These are phyloP conservation scores for Primulina tabacum DNA, from an alignment of 257 asterid species.

Conservation along the genomic window DNA sequence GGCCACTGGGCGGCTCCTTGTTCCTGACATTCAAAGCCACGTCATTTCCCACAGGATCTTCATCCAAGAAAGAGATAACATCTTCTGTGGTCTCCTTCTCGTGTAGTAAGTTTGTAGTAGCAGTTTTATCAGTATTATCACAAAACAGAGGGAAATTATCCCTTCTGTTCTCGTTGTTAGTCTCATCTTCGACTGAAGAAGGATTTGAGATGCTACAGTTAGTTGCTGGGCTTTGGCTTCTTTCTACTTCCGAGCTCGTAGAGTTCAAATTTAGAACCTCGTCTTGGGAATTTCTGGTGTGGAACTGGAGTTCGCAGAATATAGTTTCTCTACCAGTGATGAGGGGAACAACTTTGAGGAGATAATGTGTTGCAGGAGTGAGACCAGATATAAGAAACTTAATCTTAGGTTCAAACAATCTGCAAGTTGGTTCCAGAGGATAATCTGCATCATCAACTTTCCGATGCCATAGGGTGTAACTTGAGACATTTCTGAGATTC, in stretches of 20 bases:
- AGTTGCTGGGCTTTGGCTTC: slow-evolving; percentile 55
- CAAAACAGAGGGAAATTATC: slow-evolving; percentile 38
- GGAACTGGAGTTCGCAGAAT: background rate
- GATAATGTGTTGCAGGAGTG: background rate
- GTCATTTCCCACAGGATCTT: slow-evolving; percentile 33
- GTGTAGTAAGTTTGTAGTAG: slow-evolving; percentile 28
- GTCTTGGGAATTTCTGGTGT: slow-evolving; percentile 21
- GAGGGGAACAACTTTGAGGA: background rate
- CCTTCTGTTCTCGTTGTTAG: slow-evolving; percentile 44
- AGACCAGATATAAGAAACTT: background rate
- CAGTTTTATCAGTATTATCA: slow-evolving; percentile 32
- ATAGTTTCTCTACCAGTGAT: background rate
- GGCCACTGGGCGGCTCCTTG: slow-evolving; percentile 33
- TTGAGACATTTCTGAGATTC: slow-evolving; percentile 17
- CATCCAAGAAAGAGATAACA: slow-evolving; percentile 35
- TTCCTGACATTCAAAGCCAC: slow-evolving; percentile 27
- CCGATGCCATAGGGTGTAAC: slow-evolving; percentile 25
- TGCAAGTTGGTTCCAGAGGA: background rate
- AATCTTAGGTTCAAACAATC: background rate
- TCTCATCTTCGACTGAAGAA: slow-evolving; percentile 80
- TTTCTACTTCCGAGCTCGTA: slow-evolving; percentile 38
- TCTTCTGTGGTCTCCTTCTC: slow-evolving; percentile 35
- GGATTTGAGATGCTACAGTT: slow-evolving; percentile 84
- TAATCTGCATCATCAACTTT: background rate
- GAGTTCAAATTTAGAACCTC: slow-evolving; percentile 32